Percentiles rank a stretch among this genome's conserved stretches.
These are phyloP conservation scores for Dillenia suffruticosa DNA, from an alignment of 164 flowering plant genomes.

Conservation along the genomic window DNA sequence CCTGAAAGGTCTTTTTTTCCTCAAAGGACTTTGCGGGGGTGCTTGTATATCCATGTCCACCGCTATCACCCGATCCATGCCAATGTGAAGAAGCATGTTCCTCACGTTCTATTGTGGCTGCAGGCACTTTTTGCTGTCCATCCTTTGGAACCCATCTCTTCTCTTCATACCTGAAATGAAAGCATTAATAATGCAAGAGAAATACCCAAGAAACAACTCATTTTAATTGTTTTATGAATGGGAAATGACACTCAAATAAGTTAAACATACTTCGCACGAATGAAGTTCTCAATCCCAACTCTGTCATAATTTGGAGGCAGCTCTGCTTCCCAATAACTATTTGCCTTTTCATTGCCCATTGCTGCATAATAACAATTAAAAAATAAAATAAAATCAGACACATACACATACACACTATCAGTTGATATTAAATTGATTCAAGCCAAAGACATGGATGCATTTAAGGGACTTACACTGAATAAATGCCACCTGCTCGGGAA, in stretches of 20 bases:
- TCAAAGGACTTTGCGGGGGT: slow-evolving; percentile 36
- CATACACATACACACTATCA: neutral
- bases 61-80: slow-evolving; percentile 43
- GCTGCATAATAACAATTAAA: slow-evolving; percentile 34
- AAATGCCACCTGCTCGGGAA: slow-evolving; percentile 96
- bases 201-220: neutral
- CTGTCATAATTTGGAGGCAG: slow-evolving; percentile 89
- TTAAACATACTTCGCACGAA: slow-evolving; percentile 83
- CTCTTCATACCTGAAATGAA: slow-evolving; percentile 73
- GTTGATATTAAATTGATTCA: neutral
- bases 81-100: slow-evolving; percentile 36
- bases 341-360: slow-evolving; percentile 88
- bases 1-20: slow-evolving; percentile 40
- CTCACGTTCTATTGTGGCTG: slow-evolving; percentile 49
- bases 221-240: neutral
- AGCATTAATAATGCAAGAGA: neutral
- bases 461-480: slow-evolving; percentile 60
- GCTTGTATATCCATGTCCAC: slow-evolving; percentile 26
- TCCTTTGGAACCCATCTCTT: slow-evolving; percentile 89
- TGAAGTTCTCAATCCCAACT: slow-evolving; percentile 92
- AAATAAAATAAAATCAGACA: neutral
- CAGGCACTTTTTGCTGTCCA: slow-evolving; percentile 47
- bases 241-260: neutral
- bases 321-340: slow-evolving; percentile 92
- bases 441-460: neutral